Percentiles rank a stretch among this genome's conserved stretches.
These are phyloP conservation scores for Rostrohypoxylon terebratum DNA, from an alignment of 495 filamentous ascomycete genomes.

Conservation along the genomic window DNA sequence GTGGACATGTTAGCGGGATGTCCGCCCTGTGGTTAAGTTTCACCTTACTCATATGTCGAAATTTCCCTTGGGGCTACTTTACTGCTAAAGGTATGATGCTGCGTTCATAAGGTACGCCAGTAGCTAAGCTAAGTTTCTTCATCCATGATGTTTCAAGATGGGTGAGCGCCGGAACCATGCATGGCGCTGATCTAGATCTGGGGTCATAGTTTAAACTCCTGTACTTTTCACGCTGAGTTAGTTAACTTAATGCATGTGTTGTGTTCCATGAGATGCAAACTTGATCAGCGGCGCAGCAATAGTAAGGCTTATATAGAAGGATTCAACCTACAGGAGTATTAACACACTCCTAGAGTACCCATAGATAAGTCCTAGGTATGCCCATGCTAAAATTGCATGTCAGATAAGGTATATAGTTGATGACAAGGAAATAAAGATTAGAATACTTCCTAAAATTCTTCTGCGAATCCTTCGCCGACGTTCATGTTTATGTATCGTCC, in stretches of 20 bases:
- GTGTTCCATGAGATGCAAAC: conserved; percentile 1
- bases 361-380: not conserved
- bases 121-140: not conserved
- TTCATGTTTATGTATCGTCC: not conserved
- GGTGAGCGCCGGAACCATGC: not conserved
- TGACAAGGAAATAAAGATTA: not conserved
- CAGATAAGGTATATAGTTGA: conserved; percentile 16
- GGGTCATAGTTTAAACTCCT: not conserved
- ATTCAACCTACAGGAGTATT: conserved; percentile 10
- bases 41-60: not conserved
- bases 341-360: not conserved
- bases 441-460: conserved; percentile 11
- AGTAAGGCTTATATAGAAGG: conserved; percentile 13
- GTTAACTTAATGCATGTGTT: not conserved
- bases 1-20: conserved; percentile 7
- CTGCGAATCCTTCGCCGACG: conserved; percentile 17
- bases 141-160: not conserved
- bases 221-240: not conserved
- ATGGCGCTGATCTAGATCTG: conserved; percentile 9
- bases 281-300: conserved; percentile 7
- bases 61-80: not conserved
- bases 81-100: not conserved
- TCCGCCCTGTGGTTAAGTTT: not conserved
- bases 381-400: not conserved
- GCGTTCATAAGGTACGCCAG: not conserved